Base-by-base conservation (phyloP, 352 stramenopile species). In the Globisporangium paddicum region DNA sequence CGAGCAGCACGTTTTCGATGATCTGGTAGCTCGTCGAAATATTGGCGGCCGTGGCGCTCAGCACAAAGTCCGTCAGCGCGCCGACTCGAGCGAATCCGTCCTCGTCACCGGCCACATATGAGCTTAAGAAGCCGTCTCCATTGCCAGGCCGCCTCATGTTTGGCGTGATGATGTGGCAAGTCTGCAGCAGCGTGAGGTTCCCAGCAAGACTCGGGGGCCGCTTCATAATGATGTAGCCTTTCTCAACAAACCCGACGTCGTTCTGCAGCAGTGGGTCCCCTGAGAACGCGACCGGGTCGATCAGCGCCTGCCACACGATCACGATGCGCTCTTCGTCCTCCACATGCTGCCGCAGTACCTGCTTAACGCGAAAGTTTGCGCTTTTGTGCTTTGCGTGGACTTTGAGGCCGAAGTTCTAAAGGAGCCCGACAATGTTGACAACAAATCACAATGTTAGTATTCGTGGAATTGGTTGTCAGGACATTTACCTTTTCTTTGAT, bases 141-240 rank as follows among this genome's bases (percentile, higher is more conserved):
- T n/a, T n/a, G n/a, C n/a, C n/a, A n/a, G n/a, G n/a, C n/a, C n/a
- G n/a, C n/a, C n/a, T n/a, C n/a, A n/a, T n/a, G n/a, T n/a, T n/a
- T n/a, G 74, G 74, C 5, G 70, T 81, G 42, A 77, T 74, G 19
- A 84, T 65, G 53, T 77, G 74, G 64, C 74, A 79, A 32, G 73
- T 84, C 46, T 76, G 62, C 38, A 84, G 14, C 18, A 73, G 35
- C 0, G 72, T 68, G 42, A 71, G 66, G 14, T 73, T 54, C 3
- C 4, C 11, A n/a, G n/a, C n/a, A n/a, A n/a, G n/a, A 5, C 30
- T n/a, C 3, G 59, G 63, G 13, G 58, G 55, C 6, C 66, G 69
- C 49, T 74, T 73, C 45, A 88, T 75, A 25, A 86, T 64, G 34
- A 86, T 77, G 51, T 80, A 82, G 0, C 77, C 80, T 55, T 76